Conservation (phyloP, 2,329 filamentous ascomycete genomes). For the Fusarium austroafricanum region DNA sequence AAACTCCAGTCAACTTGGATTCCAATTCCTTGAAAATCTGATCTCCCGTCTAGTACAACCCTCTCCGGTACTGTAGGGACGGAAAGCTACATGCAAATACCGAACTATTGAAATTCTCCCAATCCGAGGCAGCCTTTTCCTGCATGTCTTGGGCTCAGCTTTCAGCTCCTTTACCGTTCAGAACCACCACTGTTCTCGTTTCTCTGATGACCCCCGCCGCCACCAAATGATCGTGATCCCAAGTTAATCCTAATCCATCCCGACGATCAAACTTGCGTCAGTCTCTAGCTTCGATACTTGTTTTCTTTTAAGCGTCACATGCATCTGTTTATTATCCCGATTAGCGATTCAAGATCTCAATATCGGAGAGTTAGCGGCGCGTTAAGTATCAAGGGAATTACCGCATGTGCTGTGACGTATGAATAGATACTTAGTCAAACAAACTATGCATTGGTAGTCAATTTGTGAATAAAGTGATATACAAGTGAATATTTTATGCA, state of each 20-base stretch:
- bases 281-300: slow-evolving; percentile 18
- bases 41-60: slow-evolving; percentile 5
- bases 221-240: slow-evolving; percentile 26
- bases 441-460: neutral
- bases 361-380: slow-evolving; percentile 6
- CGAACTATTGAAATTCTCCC: slow-evolving; percentile 10
- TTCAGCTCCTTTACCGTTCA: slow-evolving; percentile 7
- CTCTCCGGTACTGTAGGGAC: slow-evolving; percentile 5
- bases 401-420: slow-evolving; percentile 1
- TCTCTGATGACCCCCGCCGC: slow-evolving; percentile 17
- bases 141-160: slow-evolving; percentile 12
- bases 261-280: slow-evolving; percentile 24
- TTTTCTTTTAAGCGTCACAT: slow-evolving; percentile 15
- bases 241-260: slow-evolving; percentile 3
- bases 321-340: slow-evolving; percentile 11
- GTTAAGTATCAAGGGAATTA: neutral
- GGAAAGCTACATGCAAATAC: slow-evolving; percentile 18
- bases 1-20: neutral
- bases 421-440: neutral
- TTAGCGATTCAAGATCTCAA: slow-evolving; percentile 22
- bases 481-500: slow-evolving; percentile 27
- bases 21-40: slow-evolving; percentile 2
- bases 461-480: slow-evolving; percentile 11
- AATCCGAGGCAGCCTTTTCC: slow-evolving; percentile 21
- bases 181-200: slow-evolving; percentile 11